Percentiles rank a stretch among this genome's conserved stretches.
Conservation (phyloP, 495 filamentous ascomycete genomes). For the Xylaria intraflava region DNA sequence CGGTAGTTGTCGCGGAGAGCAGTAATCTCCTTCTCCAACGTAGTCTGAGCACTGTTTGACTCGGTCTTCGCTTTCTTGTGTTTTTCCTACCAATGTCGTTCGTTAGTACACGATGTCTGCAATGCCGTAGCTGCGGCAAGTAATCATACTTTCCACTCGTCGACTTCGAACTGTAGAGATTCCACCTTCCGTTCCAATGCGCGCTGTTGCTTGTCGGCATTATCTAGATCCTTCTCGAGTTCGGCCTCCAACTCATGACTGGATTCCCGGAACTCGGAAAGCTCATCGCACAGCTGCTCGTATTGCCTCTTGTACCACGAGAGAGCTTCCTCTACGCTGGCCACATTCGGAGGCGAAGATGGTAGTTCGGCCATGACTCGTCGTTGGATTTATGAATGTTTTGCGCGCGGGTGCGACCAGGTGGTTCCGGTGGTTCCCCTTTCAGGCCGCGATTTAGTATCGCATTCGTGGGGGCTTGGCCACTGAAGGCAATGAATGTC, state of each 20-base stretch:
- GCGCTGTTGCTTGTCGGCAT: conserved; percentile 86
- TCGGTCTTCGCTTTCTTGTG: conserved; percentile 93
- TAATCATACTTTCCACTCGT: conserved; percentile 91
- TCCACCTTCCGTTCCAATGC: conserved; percentile 81
- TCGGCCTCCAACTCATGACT: conserved; percentile 92
- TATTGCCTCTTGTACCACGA: conserved; percentile 95
- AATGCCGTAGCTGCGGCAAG: background rate
- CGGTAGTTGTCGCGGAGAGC: conserved; percentile 76
- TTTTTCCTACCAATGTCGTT: conserved; percentile 60
- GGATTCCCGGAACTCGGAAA: conserved; percentile 89
- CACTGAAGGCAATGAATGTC: background rate
- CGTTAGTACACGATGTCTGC: background rate
- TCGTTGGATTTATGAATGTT: background rate
- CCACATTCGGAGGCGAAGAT: conserved; percentile 54
- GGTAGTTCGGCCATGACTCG: conserved; percentile 54
- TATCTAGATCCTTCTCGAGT: conserved; percentile 93
- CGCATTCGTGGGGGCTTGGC: conserved; percentile 1
- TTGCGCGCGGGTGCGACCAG: background rate
- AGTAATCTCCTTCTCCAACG: conserved; percentile 93
- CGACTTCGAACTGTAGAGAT: conserved; percentile 74
- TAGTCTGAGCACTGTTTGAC: conserved; percentile 71
- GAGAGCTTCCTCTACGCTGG: conserved; percentile 63
- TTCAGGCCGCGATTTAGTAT: background rate
- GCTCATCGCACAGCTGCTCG: conserved; percentile 82
- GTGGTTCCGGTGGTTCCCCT: background rate